Conservation (phyloP, 1,139 yeast species). For the Yamadazyma dushanensis region DNA sequence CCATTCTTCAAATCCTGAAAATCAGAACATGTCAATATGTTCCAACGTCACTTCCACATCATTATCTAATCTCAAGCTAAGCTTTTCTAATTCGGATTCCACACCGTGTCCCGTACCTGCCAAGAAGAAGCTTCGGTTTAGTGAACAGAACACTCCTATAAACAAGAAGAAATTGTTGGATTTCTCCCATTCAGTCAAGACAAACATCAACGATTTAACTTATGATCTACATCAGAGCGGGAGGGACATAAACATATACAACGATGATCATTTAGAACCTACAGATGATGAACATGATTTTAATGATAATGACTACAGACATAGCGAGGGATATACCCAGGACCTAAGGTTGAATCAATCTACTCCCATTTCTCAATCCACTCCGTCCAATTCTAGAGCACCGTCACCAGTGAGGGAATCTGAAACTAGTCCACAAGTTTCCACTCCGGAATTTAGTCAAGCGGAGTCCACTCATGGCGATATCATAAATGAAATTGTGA, state of each 20-base stretch:
- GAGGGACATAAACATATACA: conserved; percentile 1
- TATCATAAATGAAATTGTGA: too few species aligned
- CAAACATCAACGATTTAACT: conserved; percentile 18
- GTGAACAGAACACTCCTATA: conserved; percentile 16
- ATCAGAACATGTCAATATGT: conserved; percentile 16
- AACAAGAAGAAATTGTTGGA: conserved; percentile 22
- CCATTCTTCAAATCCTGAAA: background rate
- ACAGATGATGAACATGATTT: conserved; percentile 13
- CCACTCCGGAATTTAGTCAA: too few species aligned
- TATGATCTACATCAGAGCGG: background rate
- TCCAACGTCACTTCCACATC: conserved; percentile 14
- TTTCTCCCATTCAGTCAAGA: conserved; percentile 26
- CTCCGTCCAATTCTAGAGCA: conserved; percentile 26
- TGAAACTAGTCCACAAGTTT: background rate
- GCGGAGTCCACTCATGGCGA: too few species aligned
- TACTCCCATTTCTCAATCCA: conserved; percentile 37
- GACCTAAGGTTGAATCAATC: conserved; percentile 17
- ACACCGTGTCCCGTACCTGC: conserved; percentile 39
- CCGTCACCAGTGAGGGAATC: background rate
- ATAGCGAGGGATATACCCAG: conserved; percentile 2
- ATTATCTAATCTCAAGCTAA: conserved; percentile 21
- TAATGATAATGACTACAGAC: conserved; percentile 13
- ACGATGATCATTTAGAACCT: background rate
- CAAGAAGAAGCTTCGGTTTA: conserved; percentile 29
- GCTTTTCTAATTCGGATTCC: conserved; percentile 31